Percentiles rank a stretch among this genome's conserved stretches.
phyloP scores from a whole-genome alignment of 495 filamentous ascomycete species.

The Trichoderma parareesei region DNA sequence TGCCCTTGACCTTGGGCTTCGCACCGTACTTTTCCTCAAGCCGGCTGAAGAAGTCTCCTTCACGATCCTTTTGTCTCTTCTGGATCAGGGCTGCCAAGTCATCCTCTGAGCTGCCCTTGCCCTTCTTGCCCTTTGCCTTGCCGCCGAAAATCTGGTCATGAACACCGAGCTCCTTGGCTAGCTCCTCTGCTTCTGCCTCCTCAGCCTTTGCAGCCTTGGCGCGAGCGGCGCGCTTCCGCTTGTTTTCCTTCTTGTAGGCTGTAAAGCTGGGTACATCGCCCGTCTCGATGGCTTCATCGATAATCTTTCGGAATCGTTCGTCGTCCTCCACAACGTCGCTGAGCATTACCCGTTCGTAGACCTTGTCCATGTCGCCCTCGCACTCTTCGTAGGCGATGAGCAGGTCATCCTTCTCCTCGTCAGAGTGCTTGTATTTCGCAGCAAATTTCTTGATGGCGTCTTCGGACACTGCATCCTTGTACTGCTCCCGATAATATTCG shows the following conservation, averaged over 20 bases:
- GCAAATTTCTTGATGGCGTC: conserved; percentile 66
- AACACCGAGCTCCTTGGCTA: conserved; percentile 62
- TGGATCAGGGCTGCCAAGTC: conserved; percentile 35
- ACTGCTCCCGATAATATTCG: conserved; percentile 79
- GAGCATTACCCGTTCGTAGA: conserved; percentile 81
- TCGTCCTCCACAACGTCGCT: conserved; percentile 81
- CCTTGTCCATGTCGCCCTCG: conserved; percentile 61
- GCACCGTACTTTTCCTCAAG: conserved; percentile 66
- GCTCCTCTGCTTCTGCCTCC: conserved; percentile 61
- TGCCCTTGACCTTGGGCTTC: conserved; percentile 40
- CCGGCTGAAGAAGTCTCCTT: conserved; percentile 52
- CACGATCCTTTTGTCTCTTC: conserved; percentile 28
- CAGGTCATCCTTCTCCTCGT: conserved; percentile 71
- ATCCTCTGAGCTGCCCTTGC: conserved; percentile 35
- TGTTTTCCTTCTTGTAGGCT: conserved; percentile 63
- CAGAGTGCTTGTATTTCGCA: conserved; percentile 71
- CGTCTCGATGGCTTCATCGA: conserved; percentile 69
- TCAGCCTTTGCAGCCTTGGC: conserved; percentile 53
- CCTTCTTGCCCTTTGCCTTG: conserved; percentile 27
- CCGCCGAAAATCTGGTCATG: conserved; percentile 49
- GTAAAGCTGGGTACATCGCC: conserved; percentile 56
- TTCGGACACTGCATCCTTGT: conserved; percentile 57
- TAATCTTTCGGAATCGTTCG: conserved; percentile 67
- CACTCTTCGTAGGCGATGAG: conserved; percentile 61
- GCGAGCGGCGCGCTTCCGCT: conserved; percentile 53